Conservation (phyloP, 1,139 yeast species). For the Suhomyces bolitotheri region DNA sequence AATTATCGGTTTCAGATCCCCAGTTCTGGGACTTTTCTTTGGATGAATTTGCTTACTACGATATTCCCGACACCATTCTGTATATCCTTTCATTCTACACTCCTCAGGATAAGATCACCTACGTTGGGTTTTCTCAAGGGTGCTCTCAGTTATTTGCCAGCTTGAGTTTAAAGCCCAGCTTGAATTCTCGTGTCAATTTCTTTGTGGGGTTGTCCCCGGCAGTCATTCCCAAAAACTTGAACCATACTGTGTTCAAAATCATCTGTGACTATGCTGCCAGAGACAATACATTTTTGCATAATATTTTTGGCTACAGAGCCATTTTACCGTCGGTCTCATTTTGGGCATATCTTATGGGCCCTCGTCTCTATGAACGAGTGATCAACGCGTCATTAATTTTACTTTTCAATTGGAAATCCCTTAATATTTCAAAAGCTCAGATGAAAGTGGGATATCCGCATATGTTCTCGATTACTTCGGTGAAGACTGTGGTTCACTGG, state of each 20-base stretch:
- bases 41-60: constrained; percentile 82
- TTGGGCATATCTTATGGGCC: constrained; percentile 45
- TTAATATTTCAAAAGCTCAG: constrained; percentile 35
- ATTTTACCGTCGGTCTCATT: constrained; percentile 47
- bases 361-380: constrained; percentile 32
- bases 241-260: constrained; percentile 37
- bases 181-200: constrained; percentile 33
- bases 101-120: constrained; percentile 25
- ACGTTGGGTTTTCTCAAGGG: constrained; percentile 49
- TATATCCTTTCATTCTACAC: constrained; percentile 41
- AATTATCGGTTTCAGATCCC: constrained; percentile 39
- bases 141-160: constrained; percentile 49
- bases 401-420: constrained; percentile 45
- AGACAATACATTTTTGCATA: constrained; percentile 33
- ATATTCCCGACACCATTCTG: constrained; percentile 73
- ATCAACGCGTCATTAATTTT: constrained; percentile 39
- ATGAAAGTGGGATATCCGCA: constrained; percentile 47
- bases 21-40: constrained; percentile 83
- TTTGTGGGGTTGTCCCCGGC: constrained; percentile 51
- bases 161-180: constrained; percentile 40
- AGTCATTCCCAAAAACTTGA: constrained; percentile 42
- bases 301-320: constrained; percentile 45
- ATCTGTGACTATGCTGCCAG: constrained; percentile 40
- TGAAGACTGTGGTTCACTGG: constrained; percentile 50
- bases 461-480: constrained; percentile 49